phyloP scores from a whole-genome alignment of 805 yeast genomes.

The Yamadazyma philogaea region DNA sequence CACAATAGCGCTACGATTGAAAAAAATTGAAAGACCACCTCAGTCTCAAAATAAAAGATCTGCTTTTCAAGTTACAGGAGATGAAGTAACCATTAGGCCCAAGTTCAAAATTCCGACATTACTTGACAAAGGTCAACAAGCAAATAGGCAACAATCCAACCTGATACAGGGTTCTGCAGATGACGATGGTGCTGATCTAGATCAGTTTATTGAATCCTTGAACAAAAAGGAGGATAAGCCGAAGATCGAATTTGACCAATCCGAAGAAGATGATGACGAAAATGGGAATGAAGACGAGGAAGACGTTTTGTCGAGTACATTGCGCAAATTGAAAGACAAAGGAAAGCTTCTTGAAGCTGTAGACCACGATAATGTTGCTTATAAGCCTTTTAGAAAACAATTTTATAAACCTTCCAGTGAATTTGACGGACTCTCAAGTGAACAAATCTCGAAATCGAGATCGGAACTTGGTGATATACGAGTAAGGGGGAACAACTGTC shows the following conservation, averaged over 20 bases:
- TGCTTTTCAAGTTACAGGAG: conserved; percentile 32
- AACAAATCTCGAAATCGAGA: conserved; percentile 57
- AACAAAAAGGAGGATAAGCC: conserved; percentile 1
- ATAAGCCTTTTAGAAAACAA: conserved; percentile 54
- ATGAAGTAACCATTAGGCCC: conserved; percentile 4
- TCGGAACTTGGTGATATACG: conserved; percentile 59
- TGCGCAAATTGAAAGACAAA: conserved; percentile 42
- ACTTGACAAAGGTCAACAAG: neutral
- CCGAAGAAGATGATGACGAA: conserved; percentile 12
- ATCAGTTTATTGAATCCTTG: conserved; percentile 10
- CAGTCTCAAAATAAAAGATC: conserved; percentile 2
- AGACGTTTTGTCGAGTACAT: conserved; percentile 27
- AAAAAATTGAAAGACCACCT: conserved; percentile 8
- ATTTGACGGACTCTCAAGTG: conserved; percentile 43
- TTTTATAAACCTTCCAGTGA: conserved; percentile 65
- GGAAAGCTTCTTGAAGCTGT: conserved; percentile 50
- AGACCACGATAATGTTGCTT: conserved; percentile 42
- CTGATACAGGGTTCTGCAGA: conserved; percentile 11
- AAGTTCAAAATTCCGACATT: conserved; percentile 6
- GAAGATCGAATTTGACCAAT: neutral
- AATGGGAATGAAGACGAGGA: conserved; percentile 13
- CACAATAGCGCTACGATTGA: conserved; percentile 13
- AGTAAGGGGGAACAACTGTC: conserved; percentile 55
- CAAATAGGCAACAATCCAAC: neutral
- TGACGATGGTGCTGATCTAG: conserved; percentile 10